Conservation (phyloP, 306 rosid genomes). For the Sicyos baderoa region DNA sequence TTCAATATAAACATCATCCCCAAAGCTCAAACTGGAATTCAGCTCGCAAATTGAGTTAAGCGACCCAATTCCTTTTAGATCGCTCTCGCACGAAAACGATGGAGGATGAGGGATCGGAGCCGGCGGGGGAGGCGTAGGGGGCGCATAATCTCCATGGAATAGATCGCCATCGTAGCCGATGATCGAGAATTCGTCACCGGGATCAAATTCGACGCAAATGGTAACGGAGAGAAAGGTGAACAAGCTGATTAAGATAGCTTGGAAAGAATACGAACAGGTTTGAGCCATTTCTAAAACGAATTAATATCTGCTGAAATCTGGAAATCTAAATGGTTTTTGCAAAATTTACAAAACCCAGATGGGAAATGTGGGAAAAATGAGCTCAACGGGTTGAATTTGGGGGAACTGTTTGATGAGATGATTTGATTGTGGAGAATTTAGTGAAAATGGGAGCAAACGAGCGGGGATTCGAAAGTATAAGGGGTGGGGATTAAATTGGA, state of each 20-base stretch:
- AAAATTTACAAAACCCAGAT: no score
- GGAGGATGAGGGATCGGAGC: conserved; percentile 77
- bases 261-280: no score
- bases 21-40: conserved; percentile 37
- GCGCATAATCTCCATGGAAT: conserved; percentile 58
- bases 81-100: conserved; percentile 54
- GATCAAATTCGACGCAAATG: background rate
- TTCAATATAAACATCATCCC: conserved; percentile 54
- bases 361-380: no score
- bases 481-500: background rate
- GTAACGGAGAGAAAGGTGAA: no score
- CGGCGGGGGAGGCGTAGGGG: conserved; percentile 84
- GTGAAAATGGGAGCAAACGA: background rate
- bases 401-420: no score
- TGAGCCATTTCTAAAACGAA: no score
- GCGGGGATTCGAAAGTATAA: background rate
- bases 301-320: no score
- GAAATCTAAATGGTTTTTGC: no score
- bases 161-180: conserved; percentile 35
- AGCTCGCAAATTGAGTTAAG: conserved; percentile 46
- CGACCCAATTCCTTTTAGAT: conserved; percentile 62
- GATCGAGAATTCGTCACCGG: conserved; percentile 42
- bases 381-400: no score
- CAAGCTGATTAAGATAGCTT: no score
- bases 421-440: no score